Evolutionary conservation across 202 grass and related monocot genomes (phyloP).

Genomic region (Tripidium arundinaceum): DNA sequence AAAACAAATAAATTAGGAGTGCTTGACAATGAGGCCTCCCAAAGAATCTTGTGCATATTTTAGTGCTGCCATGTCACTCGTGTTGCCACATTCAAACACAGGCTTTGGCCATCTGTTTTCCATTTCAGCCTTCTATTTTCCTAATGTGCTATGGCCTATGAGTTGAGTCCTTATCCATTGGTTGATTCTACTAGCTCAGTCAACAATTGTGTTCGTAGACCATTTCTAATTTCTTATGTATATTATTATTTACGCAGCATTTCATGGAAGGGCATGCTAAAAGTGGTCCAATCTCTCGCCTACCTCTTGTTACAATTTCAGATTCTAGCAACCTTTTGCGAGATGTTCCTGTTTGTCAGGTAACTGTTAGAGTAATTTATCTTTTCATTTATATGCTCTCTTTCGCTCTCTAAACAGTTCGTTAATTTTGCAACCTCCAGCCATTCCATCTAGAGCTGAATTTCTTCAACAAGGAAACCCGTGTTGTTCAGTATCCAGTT

Average conservation of each 20-base stretch:
- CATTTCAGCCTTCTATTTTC: conserved; percentile 21
- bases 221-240: conserved; percentile 26
- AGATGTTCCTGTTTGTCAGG: conserved; percentile 98
- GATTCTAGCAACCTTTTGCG: conserved; percentile 78
- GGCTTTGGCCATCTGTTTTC: not conserved
- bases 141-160: not conserved
- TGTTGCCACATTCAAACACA: conserved; percentile 8
- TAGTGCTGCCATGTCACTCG: conserved; percentile 4
- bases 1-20: not conserved
- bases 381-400: conserved; percentile 6
- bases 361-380: conserved; percentile 23
- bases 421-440: conserved; percentile 47
- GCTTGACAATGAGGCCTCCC: not conserved
- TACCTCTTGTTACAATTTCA: conserved; percentile 92
- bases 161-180: not conserved
- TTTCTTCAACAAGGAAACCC: conserved; percentile 96
- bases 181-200: conserved; percentile 27
- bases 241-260: conserved; percentile 57
- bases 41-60: conserved; percentile 18
- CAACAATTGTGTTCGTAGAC: not conserved
- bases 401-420: conserved; percentile 23
- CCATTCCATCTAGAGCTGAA: conserved; percentile 96
- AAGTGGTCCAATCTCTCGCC: conserved; percentile 91
- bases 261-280: conserved; percentile 99
- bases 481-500: conserved; percentile 88